These are phyloP conservation scores for Brettanomyces naardenensis DNA, from an alignment of 805 yeast genomes.

Conservation along the genomic window DNA sequence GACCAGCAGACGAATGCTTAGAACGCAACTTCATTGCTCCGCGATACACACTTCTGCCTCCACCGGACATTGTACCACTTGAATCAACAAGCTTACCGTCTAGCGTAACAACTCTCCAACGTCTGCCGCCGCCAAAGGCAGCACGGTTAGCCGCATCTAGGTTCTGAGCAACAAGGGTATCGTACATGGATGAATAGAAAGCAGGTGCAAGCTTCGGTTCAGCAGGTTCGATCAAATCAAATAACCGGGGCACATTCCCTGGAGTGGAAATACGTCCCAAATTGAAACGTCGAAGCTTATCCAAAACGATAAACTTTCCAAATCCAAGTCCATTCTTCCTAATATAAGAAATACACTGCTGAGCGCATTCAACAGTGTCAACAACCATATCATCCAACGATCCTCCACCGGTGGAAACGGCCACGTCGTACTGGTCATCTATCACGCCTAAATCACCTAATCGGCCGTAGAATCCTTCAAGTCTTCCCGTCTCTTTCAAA, in stretches of 20 bases:
- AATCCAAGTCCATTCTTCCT: constrained; percentile 80
- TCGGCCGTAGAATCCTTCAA: constrained; percentile 81
- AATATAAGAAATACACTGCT: constrained; percentile 65
- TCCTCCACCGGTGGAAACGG: constrained; percentile 91
- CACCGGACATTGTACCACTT: constrained; percentile 96
- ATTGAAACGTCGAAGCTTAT: constrained; percentile 61
- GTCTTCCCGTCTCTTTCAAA: constrained; percentile 71
- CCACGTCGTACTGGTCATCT: constrained; percentile 83
- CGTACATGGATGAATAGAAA: constrained; percentile 77
- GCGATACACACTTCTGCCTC: constrained; percentile 62
- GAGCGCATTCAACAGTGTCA: constrained; percentile 58
- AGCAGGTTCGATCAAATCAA: constrained; percentile 69
- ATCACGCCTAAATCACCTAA: constrained; percentile 90
- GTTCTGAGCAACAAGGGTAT: constrained; percentile 80
- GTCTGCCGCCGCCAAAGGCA: constrained; percentile 64
- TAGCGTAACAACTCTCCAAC: constrained; percentile 86
- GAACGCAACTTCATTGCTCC: constrained; percentile 70
- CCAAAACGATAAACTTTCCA: constrained; percentile 77
- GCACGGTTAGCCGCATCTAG: constrained; percentile 76
- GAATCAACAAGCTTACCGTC: constrained; percentile 89
- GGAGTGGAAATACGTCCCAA: constrained; percentile 60
- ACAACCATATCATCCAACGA: constrained; percentile 90
- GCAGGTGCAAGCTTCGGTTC: constrained; percentile 74
- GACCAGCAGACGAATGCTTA: constrained; percentile 18
- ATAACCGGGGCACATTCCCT: constrained; percentile 65